A percentile compares a stretch with the other conserved stretches of the same genome.
Evolutionary conservation across 75 land plant genomes (phyloP).

Genomic region (Sequoia sempervirens): DNA sequence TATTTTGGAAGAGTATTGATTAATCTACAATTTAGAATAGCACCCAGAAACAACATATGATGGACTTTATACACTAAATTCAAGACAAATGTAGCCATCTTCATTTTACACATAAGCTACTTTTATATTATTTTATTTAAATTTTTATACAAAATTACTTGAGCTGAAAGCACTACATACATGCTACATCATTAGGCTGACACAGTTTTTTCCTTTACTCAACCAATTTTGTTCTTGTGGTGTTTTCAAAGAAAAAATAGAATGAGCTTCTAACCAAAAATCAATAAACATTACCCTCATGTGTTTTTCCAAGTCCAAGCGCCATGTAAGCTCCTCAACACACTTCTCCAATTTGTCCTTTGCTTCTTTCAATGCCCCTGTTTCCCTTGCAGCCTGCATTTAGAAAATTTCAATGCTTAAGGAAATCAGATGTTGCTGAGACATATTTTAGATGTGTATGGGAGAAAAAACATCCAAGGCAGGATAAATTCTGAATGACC

Average conservation of each 20-base stretch:
- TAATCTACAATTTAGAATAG: constrained; percentile 1
- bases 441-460: not conserved
- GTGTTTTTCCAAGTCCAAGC: constrained; percentile 83
- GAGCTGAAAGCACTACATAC: not conserved
- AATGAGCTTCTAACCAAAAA: not conserved
- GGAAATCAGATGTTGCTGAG: not conserved
- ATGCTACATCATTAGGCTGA: not conserved
- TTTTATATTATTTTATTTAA: not conserved
- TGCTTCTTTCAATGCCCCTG: constrained; percentile 92
- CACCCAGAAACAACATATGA: not conserved
- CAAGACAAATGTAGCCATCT: not conserved
- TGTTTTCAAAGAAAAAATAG: not conserved
- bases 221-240: not conserved
- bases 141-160: not conserved
- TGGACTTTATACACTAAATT: not conserved
- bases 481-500: not conserved
- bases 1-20: not conserved
- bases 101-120: not conserved
- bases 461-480: not conserved
- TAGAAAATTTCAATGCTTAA: not conserved
- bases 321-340: constrained; percentile 93
- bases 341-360: constrained; percentile 94
- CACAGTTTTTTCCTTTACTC: not conserved
- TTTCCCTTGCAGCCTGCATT: constrained; percentile 85
- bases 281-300: constrained; percentile 61